phyloP scores from a whole-genome alignment of 352 stramenopile genomes.

The Phytophthora sansomeana region DNA sequence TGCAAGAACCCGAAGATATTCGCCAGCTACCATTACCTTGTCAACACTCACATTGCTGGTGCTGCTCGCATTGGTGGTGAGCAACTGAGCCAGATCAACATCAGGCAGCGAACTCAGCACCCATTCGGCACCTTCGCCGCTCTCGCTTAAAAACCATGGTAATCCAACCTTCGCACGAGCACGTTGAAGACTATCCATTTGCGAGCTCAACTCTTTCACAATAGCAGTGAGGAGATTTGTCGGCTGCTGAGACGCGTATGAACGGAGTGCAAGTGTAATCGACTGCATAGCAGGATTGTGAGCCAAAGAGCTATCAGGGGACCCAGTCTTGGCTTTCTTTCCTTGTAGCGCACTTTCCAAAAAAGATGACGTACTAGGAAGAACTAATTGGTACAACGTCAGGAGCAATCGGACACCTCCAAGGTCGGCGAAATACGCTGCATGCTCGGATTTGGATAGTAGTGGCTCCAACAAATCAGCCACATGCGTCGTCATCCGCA shows the following conservation, averaged over 20 bases:
- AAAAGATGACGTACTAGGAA: conserved; percentile 85
- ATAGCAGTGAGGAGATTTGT: conserved; percentile 77
- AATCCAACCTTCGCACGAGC: conserved; percentile 52
- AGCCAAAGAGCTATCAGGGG: conserved; percentile 37
- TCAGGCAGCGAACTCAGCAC: conserved; percentile 71
- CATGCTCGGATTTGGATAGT: conserved; percentile 94
- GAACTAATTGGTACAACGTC: conserved; percentile 88
- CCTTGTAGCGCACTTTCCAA: conserved; percentile 64
- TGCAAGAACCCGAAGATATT: conserved; percentile 74
- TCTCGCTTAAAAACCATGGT: conserved; percentile 53
- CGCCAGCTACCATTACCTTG: conserved; percentile 57
- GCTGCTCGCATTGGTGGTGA: conserved; percentile 30
- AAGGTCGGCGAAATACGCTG: conserved; percentile 90
- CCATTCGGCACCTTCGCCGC: conserved; percentile 59
- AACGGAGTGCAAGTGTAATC: conserved; percentile 89
- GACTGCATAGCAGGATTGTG: conserved; percentile 92
- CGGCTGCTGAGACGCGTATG: conserved; percentile 91
- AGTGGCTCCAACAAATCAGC: conserved; percentile 95
- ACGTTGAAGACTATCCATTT: conserved; percentile 58
- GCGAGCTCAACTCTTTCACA: conserved; percentile 63
- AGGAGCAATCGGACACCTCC: conserved; percentile 92
- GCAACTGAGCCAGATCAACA: conserved; percentile 58
- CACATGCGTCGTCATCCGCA: conserved; percentile 83
- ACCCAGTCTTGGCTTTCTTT: conserved; percentile 14
- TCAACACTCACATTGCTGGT: conserved; percentile 21